Evolutionary conservation across 495 filamentous ascomycete species (phyloP).

Genomic region (Penicillium parvum): DNA sequence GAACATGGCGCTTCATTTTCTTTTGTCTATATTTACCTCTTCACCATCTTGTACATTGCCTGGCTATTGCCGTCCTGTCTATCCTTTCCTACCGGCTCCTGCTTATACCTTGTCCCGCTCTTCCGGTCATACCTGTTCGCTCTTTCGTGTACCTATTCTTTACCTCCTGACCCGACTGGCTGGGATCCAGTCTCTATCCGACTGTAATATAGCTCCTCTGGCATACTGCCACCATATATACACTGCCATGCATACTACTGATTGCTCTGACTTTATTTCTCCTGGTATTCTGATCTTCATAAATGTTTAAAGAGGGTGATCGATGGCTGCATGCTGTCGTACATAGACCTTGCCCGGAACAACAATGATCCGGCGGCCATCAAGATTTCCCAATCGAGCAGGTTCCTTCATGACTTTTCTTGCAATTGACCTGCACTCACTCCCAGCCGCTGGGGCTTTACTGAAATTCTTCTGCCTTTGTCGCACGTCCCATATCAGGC

Average conservation of each 20-base stretch:
- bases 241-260: constrained; percentile 13
- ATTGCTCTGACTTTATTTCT: background rate
- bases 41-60: constrained; percentile 25
- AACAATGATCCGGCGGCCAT: constrained; percentile 26
- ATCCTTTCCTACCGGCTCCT: constrained; percentile 10
- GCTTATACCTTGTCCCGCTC: constrained; percentile 5
- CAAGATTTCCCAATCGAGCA: constrained; percentile 39
- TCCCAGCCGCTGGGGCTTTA: background rate
- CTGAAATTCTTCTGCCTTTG: background rate
- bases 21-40: constrained; percentile 32
- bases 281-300: background rate
- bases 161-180: constrained; percentile 16
- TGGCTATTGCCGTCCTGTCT: constrained; percentile 14
- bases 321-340: background rate
- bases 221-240: constrained; percentile 13
- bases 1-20: constrained; percentile 26
- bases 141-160: constrained; percentile 23
- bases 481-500: background rate
- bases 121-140: constrained; percentile 6
- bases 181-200: constrained; percentile 24
- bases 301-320: no score
- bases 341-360: constrained; percentile 15
- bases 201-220: constrained; percentile 41
- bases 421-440: constrained; percentile 11
- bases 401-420: constrained; percentile 15